Evolutionary conservation across 768 basidiomycete genomes (phyloP), one percentile per base, ranked within the genome.

Genomic region (Termitomyces eurrhizus): DNA sequence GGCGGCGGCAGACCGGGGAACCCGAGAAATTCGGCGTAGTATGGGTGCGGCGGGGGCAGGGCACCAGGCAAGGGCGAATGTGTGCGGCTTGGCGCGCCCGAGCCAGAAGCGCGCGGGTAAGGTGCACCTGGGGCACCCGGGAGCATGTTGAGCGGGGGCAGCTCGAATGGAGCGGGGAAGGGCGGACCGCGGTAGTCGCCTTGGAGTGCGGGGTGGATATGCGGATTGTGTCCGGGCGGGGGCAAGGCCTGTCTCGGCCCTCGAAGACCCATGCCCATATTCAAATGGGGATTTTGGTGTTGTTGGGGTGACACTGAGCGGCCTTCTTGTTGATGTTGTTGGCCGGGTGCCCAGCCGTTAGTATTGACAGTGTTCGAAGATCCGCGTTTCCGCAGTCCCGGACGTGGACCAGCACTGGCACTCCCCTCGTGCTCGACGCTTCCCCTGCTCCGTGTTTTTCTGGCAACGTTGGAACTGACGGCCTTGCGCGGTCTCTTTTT

Each of bases 71-170:
- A 3, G 52, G 88, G 89, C 49, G 88, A 89, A 70, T 90, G 88
- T 55, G 88, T 87, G 66, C 88, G 76, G 71, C 86, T 90, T 6
- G 89, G 89, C 29, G 84, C 85, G 63, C 82, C 79, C 52, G 83
- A 87, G 59, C 85, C 79, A 26, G 87, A 83, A 66, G 57, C 18
- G 26, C 48, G 48, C 4, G 57, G 29, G 26, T 48, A 49, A 3
- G 36, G 5, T 1, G 39, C 14, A 29, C 36, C 36, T 13, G 79
- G 76, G 64, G 51, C 51, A 4, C 72, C 76, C 71, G 59, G 81
- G 72, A 59, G 74, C 77, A 32, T 75, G 39, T 58, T 61, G 26
- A 62, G 73, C 1, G 88, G 83, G 3, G 89, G 88, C 39, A 90
- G 74, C 58, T 88, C 86, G 64, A 87, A 87, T 41, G 83, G 83